A percentile compares a stretch with the other conserved stretches of the same genome.
Conservation (phyloP, 2,329 filamentous ascomycete species). For the Aspergillus uvarum region DNA sequence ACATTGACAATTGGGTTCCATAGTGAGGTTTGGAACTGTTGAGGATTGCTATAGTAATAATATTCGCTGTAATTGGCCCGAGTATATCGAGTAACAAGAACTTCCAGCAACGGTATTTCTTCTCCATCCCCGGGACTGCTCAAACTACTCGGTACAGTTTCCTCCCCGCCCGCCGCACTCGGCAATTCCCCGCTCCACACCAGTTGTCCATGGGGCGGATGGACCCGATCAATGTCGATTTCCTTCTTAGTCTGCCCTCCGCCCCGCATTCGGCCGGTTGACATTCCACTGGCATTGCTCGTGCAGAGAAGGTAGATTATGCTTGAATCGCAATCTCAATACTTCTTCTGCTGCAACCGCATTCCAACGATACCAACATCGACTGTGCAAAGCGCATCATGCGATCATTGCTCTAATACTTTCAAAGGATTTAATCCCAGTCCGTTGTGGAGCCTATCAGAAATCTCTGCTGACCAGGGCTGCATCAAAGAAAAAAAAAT, state of each 20-base stretch:
- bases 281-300: neutral
- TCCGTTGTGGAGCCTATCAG: neutral
- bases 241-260: neutral
- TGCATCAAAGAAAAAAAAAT: slow-evolving; percentile 9
- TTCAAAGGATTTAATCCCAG: neutral
- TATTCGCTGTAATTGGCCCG: no score
- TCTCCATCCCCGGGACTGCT: no score
- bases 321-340: neutral
- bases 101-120: no score
- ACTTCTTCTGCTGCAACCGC: neutral
- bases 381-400: neutral
- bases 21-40: no score
- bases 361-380: neutral
- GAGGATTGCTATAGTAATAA: no score
- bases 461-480: neutral
- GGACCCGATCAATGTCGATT: neutral
- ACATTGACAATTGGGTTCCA: no score
- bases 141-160: no score
- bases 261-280: neutral
- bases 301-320: no score
- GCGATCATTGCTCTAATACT: neutral
- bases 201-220: neutral
- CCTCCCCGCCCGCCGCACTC: neutral
- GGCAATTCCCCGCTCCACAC: neutral
- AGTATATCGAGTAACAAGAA: no score